Base-by-base conservation (phyloP, 805 yeast species). In the Zygosaccharomyces bailii region DNA sequence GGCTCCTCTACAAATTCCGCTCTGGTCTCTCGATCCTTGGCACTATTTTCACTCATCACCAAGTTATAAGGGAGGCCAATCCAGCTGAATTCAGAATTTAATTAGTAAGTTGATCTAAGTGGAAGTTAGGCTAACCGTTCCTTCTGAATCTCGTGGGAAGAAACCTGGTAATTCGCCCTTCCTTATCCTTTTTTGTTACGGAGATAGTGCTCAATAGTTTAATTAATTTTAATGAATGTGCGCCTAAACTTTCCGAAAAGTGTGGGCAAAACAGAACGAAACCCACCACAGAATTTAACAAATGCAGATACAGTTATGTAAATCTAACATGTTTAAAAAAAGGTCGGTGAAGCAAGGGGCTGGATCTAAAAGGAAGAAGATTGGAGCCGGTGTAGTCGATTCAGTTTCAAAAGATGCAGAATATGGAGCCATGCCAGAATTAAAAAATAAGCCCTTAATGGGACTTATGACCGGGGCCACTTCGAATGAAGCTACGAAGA, bases 261-360 rank as follows among this genome's bases (percentile, higher is more conserved):
- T 24, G 13, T n/a, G n/a, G n/a, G n/a, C n/a, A n/a, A n/a, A n/a
- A n/a, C n/a, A n/a, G n/a, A n/a, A n/a, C n/a, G n/a, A n/a, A n/a
- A n/a, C n/a, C n/a, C n/a, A n/a, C n/a, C n/a, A n/a, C n/a, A n/a
- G n/a, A n/a, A n/a, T n/a, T n/a, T n/a, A n/a, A n/a, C n/a, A n/a
- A n/a, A n/a, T n/a, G n/a, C n/a, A n/a, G n/a, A n/a, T n/a, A n/a
- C n/a, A n/a, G n/a, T n/a, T n/a, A n/a, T n/a, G n/a, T n/a, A n/a
- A n/a, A n/a, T n/a, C n/a, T n/a, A 16, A 37, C 4, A 60, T 60
- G 65, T 60, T 60, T 43, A 60, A 56, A 49, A 60, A 57, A 43
- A 50, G 65, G 33, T 23, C 42, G 0, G 43, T 47, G 31, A 44
- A 37, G 23, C 40, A 45, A 11, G 21, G 46, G 7, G 45, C 30